These are phyloP conservation scores for Pugionium cornutum DNA, from an alignment of 345 rosid species.

Conservation along the genomic window DNA sequence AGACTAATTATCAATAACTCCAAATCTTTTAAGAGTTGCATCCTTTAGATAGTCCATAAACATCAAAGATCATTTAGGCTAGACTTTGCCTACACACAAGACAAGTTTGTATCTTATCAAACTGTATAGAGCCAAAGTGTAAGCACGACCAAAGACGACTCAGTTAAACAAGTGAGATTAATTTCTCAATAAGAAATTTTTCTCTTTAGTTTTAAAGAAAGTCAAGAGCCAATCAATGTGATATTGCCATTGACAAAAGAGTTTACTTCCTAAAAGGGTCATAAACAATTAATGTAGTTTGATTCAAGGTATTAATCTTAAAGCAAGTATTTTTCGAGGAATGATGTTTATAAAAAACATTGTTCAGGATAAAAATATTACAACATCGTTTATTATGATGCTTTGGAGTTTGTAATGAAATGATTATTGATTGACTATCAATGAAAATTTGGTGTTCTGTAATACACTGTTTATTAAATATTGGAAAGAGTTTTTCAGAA, in stretches of 20 bases:
- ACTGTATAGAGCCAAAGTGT: no score
- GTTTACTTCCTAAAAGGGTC: no score
- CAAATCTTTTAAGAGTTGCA: constrained; percentile 9
- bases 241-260: no score
- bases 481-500: background rate
- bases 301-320: no score
- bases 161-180: no score
- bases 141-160: no score
- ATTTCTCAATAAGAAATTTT: no score
- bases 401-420: background rate
- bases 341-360: background rate
- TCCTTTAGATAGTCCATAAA: constrained; percentile 1
- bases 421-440: no score
- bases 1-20: background rate
- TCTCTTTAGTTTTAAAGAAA: no score
- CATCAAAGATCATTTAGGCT: constrained; percentile 19
- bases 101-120: background rate
- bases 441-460: background rate
- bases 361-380: background rate
- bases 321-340: no score
- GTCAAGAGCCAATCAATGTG: no score
- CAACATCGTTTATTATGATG: background rate
- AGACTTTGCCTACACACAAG: constrained; percentile 24
- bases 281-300: no score
- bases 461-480: background rate